Base-by-base conservation (phyloP, 1,284 basidiomycete genomes). In the Leccinum subspadiceum region DNA sequence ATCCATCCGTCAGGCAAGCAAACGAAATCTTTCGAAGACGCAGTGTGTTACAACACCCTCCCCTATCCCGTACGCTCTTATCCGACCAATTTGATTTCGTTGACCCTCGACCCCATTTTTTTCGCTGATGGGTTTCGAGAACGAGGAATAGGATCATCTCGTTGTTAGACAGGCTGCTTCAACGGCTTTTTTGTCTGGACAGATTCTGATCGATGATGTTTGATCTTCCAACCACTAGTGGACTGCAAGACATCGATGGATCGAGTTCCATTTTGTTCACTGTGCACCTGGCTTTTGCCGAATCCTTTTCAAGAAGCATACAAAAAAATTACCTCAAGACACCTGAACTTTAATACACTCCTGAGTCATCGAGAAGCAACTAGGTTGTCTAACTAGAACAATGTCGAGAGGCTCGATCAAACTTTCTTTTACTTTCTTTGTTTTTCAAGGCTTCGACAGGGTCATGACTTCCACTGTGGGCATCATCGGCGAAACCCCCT, bases 311-410 rank as follows among this genome's bases (percentile, higher is more conserved):
- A 73, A 81, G 85, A 69, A 82, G 85, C 41, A n/a, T 44, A 0
- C 70, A 84, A 58, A 68, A 74, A 55, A 86, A 81, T 39, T 89
- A 86, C 76, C 88, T 86, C 67, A 74, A 83, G 56, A 90, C 84
- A 24, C 87, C 44, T 86, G 70, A 80, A 84, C 64, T 29, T 26
- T 68, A 79, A 51, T 87, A 86, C 3, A 86, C 89, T 73, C 81
- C 83, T 13, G 87, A 90, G 82, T 85, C 54, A 77, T 89, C 65
- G 82, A 90, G 74, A 53, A 68, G 61, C 5, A 24, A 53, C 73
- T 90, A 63, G 68, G 71, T 49, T 72, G 79, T 22, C 70, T 84
- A 48, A 75, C 76, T 57, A 78, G 82, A 68, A 85, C 83, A 17
- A 77, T 75, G 2, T 77, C 82, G 5, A 81, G 78, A 22, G 20